These are phyloP conservation scores for Gnomoniopsis smithogilvyi DNA, from an alignment of 2,329 filamentous ascomycete genomes.

Conservation along the genomic window DNA sequence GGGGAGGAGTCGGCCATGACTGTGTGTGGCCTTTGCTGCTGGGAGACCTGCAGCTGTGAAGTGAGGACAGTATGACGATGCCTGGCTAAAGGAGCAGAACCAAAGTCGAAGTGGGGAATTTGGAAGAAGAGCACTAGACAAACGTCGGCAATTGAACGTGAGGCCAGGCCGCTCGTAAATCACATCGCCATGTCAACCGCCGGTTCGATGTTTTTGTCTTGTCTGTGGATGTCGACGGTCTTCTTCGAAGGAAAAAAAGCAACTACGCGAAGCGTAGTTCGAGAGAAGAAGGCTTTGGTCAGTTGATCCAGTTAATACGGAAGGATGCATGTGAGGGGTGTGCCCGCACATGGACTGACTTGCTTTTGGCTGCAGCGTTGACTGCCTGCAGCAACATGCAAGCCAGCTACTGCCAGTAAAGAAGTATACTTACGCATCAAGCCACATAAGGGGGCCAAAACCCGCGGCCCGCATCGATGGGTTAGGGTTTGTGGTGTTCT, in stretches of 20 bases:
- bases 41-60: not conserved
- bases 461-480: too few species aligned
- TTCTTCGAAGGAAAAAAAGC: not conserved
- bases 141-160: too few species aligned
- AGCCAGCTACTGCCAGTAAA: too few species aligned
- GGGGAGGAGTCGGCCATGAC: slow-evolving; percentile 18
- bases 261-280: not conserved
- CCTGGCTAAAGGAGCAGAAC: not conserved
- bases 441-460: too few species aligned
- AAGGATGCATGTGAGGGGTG: too few species aligned
- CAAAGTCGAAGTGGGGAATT: not conserved
- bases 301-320: not conserved
- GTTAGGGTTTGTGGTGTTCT: too few species aligned
- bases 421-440: too few species aligned
- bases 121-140: not conserved
- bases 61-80: not conserved
- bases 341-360: too few species aligned
- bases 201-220: not conserved
- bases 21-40: not conserved
- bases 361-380: too few species aligned
- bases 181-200: not conserved
- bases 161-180: not conserved
- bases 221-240: not conserved
- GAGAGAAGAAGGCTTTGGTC: not conserved
- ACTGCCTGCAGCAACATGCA: too few species aligned